Evolutionary conservation across 352 stramenopile genomes (phyloP), one percentile per base, ranked within the genome.

Genomic region (Phytophthora multivora): DNA sequence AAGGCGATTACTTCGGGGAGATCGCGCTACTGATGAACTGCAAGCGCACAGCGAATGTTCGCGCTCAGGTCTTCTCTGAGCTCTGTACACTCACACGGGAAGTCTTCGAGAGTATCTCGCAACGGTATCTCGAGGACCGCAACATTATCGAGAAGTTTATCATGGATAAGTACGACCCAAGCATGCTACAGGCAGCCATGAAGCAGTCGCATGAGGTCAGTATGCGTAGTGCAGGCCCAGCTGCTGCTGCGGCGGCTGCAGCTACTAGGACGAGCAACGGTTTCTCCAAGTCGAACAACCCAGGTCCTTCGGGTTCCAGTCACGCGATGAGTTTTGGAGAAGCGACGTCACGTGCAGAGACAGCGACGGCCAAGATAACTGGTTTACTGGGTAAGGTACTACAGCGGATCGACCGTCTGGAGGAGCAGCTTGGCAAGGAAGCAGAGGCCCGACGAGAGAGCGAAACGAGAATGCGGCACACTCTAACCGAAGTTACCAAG

Each of bases 61-160:
- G 82, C 6, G 80, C 85, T 0, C 70, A 83, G 5, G 68, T 84
- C 0, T 92, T 93, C 51, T 90, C 81, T 0, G 85, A 93, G 60
- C 71, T 93, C 6, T 93, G 85, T 36, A 87, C 81, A 7, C 59
- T 91, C 7, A 91, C 85, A 1, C 75, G 85, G 6, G 82, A 91
- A 21, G 73, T 89, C 3, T 93, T 93, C 60, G 83, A 93, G 42
- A 87, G 47, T 38, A 90, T 93, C 19, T 91, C 82, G 12, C 57
- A 81, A 31, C 80, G 84, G 0, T 93, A 91, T 56, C 63, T 90
- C 13, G 85, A 93, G 30, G 85, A 93, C 33, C 80, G 85, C 13
- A 84, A 63, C 28, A 87, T 91, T 48, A 93, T 92, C 21, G 85
- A 93, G 49, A 88, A 90, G 54, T 90, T 92, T 55, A 93, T 93